Conservation (phyloP, 2,329 filamentous ascomycete genomes). For the Venturia nashicola region DNA sequence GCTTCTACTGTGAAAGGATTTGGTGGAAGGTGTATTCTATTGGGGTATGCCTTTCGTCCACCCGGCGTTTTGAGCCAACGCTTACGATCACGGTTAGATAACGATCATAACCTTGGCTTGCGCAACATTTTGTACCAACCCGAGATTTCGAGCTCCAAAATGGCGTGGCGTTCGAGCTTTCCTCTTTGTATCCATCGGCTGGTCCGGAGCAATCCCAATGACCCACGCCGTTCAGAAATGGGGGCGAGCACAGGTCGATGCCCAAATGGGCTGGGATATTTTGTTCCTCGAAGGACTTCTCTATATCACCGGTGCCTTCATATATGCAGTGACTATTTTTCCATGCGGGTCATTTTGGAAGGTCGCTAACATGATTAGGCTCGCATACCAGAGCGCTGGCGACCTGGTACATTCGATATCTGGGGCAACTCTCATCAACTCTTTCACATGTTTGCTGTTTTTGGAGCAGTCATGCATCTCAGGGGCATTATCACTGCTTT, state of each 20-base stretch:
- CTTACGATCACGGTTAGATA: not conserved
- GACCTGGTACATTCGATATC: conserved; percentile 67
- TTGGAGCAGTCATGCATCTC: conserved; percentile 66
- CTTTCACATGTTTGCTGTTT: conserved; percentile 72
- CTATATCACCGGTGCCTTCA: conserved; percentile 69
- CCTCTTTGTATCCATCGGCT: conserved; percentile 3
- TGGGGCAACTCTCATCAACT: conserved; percentile 84
- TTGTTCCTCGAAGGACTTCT: conserved; percentile 56
- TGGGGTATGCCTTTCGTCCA: not conserved
- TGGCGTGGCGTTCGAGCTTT: conserved; percentile 2
- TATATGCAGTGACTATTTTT: conserved; percentile 55
- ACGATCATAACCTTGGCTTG: not conserved
- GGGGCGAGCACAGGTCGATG: not conserved
- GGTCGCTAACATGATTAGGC: conserved; percentile 14
- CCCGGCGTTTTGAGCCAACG: not conserved
- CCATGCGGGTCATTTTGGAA: not conserved
- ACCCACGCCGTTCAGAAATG: conserved; percentile 42
- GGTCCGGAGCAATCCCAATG: conserved; percentile 4
- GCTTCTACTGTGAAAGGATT: conserved; percentile 5
- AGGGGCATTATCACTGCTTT: conserved; percentile 67
- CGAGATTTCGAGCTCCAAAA: conserved; percentile 2
- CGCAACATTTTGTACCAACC: conserved; percentile 4
- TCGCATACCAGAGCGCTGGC: conserved; percentile 65
- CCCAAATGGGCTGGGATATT: conserved; percentile 3
- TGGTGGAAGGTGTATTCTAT: conserved; percentile 5